Conservation (phyloP, 257 asterid genomes). For the Nicotiana obtusifolia region DNA sequence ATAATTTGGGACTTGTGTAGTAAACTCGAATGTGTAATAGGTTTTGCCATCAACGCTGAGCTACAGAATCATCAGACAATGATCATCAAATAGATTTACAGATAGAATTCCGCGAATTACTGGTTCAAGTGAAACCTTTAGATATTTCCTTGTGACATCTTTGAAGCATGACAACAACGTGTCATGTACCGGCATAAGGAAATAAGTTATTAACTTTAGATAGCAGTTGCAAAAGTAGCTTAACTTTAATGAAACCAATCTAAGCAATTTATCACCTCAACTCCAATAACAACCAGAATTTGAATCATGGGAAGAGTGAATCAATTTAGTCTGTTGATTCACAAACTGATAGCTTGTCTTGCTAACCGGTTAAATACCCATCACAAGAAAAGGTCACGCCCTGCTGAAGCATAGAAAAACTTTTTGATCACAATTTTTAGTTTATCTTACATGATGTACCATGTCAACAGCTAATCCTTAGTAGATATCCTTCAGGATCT, state of each 20-base stretch:
- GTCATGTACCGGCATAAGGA: neutral
- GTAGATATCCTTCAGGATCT: neutral
- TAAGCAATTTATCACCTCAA: constrained; percentile 2
- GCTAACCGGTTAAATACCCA: neutral
- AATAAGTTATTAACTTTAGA: neutral
- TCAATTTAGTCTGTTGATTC: neutral
- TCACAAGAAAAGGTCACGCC: neutral
- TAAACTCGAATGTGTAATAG: constrained; percentile 70
- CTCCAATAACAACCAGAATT: neutral
- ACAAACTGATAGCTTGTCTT: no score
- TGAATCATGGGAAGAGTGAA: neutral
- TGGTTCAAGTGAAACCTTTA: neutral
- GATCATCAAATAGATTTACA: constrained; percentile 8
- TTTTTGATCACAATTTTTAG: neutral
- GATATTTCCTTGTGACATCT: neutral
- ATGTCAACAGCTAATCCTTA: neutral
- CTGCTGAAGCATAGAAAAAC: neutral
- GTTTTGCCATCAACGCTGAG: constrained; percentile 67
- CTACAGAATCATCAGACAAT: constrained; percentile 33
- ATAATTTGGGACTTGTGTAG: constrained; percentile 73
- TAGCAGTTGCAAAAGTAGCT: neutral
- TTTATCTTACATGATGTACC: neutral
- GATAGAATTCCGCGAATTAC: neutral
- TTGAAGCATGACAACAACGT: neutral
- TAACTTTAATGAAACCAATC: neutral